Evolutionary conservation across 352 stramenopile genomes (phyloP), one percentile per base, ranked within the genome.

Genomic region (Phytopythium delawarense): DNA sequence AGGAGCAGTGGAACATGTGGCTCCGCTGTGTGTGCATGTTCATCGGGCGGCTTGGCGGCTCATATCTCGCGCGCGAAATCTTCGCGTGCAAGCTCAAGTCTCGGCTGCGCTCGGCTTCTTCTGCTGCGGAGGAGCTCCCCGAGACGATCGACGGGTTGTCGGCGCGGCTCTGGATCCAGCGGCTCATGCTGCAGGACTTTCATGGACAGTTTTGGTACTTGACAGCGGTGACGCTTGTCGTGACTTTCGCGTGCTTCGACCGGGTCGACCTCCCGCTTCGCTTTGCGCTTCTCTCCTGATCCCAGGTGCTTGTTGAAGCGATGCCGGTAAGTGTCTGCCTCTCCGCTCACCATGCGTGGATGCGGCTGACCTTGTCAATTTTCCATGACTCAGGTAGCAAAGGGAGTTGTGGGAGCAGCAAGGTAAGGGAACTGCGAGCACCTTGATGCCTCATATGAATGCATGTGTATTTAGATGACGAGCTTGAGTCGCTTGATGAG

Each of bases 21-120:
- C 18, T 92, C n/a, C 87, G 87, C 20, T 95, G 87, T 54, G 66
- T 93, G 8, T 88, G 82, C 68, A 95, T 95, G 87, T 95, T 93
- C 56, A 70, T 85, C 35, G 87, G 76, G 2, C 79, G 87, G 3
- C 71, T 93, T 23, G 80, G 68, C n/a, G 84, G 86, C 21, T 63
- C 86, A 0, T 93, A 86, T 56, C 75, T 95, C 7, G 81, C 86
- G 20, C 81, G 86, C 1, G 86, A 95, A 65, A 95, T 95, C 39
- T 95, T 95, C 62, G 79, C 84, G 15, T 94, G 84, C 63, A 95
- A 95, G 66, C 69, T 95, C 15, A 79, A 78, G 8, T 79, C 72
- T 34, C 63, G 81, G 2, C 70, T 93, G 45, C 76, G 78, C 32
- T 70, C 60, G 18, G 69, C 72, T 16, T 62, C 61, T 2, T 45